Evolutionary conservation across 1,284 basidiomycete genomes (phyloP).

Genomic region (Rhodotorula sp.): DNA sequence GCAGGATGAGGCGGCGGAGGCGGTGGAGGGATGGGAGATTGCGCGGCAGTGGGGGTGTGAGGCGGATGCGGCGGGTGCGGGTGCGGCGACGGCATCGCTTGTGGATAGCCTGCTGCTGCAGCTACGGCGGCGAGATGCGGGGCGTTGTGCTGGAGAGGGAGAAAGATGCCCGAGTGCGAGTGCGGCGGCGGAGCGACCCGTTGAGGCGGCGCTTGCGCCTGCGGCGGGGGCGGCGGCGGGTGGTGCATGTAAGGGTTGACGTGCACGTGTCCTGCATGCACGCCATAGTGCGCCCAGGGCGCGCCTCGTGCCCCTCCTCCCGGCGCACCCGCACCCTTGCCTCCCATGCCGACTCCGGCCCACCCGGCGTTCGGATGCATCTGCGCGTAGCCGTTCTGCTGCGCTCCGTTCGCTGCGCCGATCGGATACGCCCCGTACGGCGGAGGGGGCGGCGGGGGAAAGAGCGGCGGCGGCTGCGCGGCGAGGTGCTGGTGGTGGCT

Average conservation of each 20-base stretch:
- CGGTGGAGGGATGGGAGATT: neutral
- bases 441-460: neutral
- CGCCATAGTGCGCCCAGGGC: no score
- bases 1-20: conserved; percentile 3
- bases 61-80: neutral
- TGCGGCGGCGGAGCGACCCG: neutral
- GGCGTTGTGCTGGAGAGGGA: conserved; percentile 26
- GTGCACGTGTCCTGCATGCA: no score
- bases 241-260: neutral
- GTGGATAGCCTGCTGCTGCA: conserved; percentile 1
- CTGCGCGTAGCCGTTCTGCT: no score
- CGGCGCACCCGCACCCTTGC: no score
- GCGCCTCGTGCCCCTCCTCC: no score
- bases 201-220: neutral
- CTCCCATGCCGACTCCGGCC: no score
- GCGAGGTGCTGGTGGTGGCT: neutral
- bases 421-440: conserved; percentile 12
- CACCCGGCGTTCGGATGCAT: no score
- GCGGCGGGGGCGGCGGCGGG: neutral
- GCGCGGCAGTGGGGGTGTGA: neutral
- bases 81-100: neutral
- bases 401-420: neutral
- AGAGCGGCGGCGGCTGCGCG: neutral
- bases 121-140: conserved; percentile 14
- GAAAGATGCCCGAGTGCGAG: conserved; percentile 18